These are phyloP conservation scores for Rutstroemia sp. DNA, from an alignment of 2,329 filamentous ascomycete species.

Conservation along the genomic window DNA sequence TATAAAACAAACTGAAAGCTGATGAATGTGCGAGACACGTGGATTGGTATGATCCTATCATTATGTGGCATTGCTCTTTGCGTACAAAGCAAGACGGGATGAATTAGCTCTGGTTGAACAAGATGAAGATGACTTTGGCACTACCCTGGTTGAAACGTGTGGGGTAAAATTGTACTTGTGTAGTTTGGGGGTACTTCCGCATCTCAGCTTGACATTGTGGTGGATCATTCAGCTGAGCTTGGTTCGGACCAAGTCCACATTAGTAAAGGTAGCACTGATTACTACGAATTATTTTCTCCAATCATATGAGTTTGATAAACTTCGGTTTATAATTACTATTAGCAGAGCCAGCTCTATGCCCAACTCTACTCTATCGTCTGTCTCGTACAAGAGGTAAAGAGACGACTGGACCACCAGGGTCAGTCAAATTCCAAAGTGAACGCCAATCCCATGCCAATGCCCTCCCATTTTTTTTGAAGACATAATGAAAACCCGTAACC, in stretches of 20 bases:
- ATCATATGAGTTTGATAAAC: no score
- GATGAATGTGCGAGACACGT: slow-evolving; percentile 53
- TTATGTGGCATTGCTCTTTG: slow-evolving; percentile 76
- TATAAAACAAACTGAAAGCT: no score
- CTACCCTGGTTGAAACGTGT: no score
- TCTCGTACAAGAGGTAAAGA: background rate
- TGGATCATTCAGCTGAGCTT: no score
- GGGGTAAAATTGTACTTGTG: no score
- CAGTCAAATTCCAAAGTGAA: background rate
- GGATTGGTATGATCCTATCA: slow-evolving; percentile 73
- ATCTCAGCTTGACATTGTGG: no score
- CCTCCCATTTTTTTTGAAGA: background rate
- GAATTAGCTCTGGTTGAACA: background rate
- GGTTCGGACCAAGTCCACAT: no score
- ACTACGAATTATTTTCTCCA: no score
- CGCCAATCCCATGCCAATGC: slow-evolving; percentile 7
- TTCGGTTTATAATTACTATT: no score
- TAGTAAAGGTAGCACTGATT: no score
- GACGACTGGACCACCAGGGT: slow-evolving; percentile 2
- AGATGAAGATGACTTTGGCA: background rate
- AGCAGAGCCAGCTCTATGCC: slow-evolving; percentile 5
- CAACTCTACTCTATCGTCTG: background rate
- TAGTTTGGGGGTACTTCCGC: no score
- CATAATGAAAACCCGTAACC: background rate
- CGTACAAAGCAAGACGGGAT: slow-evolving; percentile 56